Evolutionary conservation across 306 rosid genomes (phyloP).

Genomic region (Coriaria nepalensis): DNA sequence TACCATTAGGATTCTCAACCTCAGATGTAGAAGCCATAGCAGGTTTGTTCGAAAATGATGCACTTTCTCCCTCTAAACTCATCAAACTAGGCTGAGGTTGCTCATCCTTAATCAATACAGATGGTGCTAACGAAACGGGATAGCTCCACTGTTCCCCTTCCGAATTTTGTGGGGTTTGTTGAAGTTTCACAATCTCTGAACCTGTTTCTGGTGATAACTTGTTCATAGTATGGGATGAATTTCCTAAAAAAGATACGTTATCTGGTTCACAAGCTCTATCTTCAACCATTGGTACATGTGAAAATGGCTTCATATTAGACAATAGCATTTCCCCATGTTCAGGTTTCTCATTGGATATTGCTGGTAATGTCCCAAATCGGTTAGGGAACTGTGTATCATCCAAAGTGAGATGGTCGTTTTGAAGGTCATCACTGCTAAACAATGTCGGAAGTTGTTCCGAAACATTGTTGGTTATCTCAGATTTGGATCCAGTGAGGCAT

Average conservation of each 20-base stretch:
- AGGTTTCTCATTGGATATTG: slow-evolving; percentile 20
- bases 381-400: slow-evolving; percentile 36
- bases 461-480: slow-evolving; percentile 1
- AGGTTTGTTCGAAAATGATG: slow-evolving; percentile 24
- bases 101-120: slow-evolving; percentile 20
- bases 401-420: slow-evolving; percentile 23
- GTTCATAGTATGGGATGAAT: slow-evolving; percentile 21
- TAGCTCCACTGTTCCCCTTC: slow-evolving; percentile 28
- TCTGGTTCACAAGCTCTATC: slow-evolving; percentile 11
- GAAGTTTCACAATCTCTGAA: slow-evolving; percentile 22
- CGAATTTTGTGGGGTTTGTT: slow-evolving; percentile 19
- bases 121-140: slow-evolving; percentile 18
- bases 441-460: slow-evolving; percentile 17
- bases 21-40: slow-evolving; percentile 23
- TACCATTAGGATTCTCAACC: slow-evolving; percentile 32
- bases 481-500: too few relatives aligned
- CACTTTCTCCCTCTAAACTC: slow-evolving; percentile 31
- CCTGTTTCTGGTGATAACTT: slow-evolving; percentile 22
- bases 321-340: slow-evolving; percentile 22
- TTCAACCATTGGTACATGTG: slow-evolving; percentile 19
- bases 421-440: slow-evolving; percentile 25
- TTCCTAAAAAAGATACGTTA: slow-evolving; percentile 16
- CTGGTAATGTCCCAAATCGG: slow-evolving; percentile 33
- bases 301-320: slow-evolving; percentile 23
- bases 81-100: slow-evolving; percentile 24